Evolutionary conservation across 257 asterid species (phyloP).

Genomic region (Scutellaria barbata): DNA sequence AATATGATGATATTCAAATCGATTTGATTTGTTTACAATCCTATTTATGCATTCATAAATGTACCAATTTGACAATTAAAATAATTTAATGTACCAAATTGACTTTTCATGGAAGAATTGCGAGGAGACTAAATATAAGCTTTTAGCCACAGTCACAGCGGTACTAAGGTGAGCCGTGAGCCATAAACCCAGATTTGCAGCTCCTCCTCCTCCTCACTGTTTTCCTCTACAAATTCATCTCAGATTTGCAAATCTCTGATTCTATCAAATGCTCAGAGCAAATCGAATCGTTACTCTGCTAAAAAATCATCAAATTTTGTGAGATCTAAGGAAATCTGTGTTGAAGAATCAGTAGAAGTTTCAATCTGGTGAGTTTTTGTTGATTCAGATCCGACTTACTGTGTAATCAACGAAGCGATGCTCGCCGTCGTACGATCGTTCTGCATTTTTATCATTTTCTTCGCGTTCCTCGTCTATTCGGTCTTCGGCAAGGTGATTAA

Average conservation of each 20-base stretch:
- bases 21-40: too few species aligned
- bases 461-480: conserved; percentile 37
- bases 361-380: conserved; percentile 15
- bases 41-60: too few species aligned
- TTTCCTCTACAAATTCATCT: conserved; percentile 22
- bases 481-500: conserved; percentile 46
- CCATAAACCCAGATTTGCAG: conserved; percentile 49
- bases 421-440: conserved; percentile 34
- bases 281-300: conserved; percentile 23
- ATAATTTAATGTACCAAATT: conserved; percentile 16
- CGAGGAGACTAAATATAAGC: conserved; percentile 2
- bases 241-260: conserved; percentile 28
- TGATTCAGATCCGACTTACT: conserved; percentile 41
- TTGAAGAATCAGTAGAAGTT: conserved; percentile 1
- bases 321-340: conserved; percentile 33
- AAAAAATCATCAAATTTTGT: conserved; percentile 11
- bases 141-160: conserved; percentile 23
- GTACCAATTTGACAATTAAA: background rate
- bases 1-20: too few species aligned
- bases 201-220: conserved; percentile 24
- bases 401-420: conserved; percentile 37
- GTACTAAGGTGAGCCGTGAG: conserved; percentile 42
- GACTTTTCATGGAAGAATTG: conserved; percentile 22
- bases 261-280: conserved; percentile 30
- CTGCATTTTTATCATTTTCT: conserved; percentile 29